Evolutionary conservation across 2,329 filamentous ascomycete species (phyloP).

Genomic region (Pochonia chlamydosporia): DNA sequence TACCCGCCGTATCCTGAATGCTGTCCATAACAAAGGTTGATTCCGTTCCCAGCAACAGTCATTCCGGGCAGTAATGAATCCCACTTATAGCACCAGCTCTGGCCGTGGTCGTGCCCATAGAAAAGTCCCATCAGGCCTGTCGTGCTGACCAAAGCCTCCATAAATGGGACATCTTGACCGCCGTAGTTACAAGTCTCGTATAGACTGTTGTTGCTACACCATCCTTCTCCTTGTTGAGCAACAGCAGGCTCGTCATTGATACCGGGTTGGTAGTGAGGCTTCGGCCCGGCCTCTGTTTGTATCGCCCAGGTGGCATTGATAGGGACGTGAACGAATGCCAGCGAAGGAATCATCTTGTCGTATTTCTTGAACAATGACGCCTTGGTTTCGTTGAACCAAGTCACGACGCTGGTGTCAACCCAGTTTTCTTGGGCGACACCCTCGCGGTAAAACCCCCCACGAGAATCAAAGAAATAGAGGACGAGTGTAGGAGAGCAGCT

Average conservation of each 20-base stretch:
- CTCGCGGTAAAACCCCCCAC: constrained; percentile 47
- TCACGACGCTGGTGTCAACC: constrained; percentile 37
- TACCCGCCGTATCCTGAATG: constrained; percentile 68
- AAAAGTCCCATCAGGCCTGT: constrained; percentile 52
- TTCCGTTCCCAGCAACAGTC: constrained; percentile 32
- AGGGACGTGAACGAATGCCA: constrained; percentile 45
- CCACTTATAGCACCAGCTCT: constrained; percentile 52
- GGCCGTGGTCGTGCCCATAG: constrained; percentile 60
- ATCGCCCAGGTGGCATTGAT: constrained; percentile 33
- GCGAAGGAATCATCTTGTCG: constrained; percentile 32
- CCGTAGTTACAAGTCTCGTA: constrained; percentile 34
- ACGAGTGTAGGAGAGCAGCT: constrained; percentile 37
- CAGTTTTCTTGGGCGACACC: constrained; percentile 33
- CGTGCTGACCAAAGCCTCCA: constrained; percentile 52
- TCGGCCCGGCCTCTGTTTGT: constrained; percentile 23
- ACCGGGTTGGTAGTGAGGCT: constrained; percentile 33
- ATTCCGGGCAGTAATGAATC: constrained; percentile 28
- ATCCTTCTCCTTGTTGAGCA: constrained; percentile 35
- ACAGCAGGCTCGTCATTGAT: constrained; percentile 38
- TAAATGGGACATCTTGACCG: constrained; percentile 53
- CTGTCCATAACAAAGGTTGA: constrained; percentile 53
- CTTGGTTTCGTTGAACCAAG: constrained; percentile 36
- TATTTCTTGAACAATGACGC: constrained; percentile 21
- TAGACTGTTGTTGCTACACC: constrained; percentile 32
- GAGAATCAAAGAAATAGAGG: constrained; percentile 68